Conservation (phyloP, 23 red algal species). For the Porphyridium purpureum region DNA sequence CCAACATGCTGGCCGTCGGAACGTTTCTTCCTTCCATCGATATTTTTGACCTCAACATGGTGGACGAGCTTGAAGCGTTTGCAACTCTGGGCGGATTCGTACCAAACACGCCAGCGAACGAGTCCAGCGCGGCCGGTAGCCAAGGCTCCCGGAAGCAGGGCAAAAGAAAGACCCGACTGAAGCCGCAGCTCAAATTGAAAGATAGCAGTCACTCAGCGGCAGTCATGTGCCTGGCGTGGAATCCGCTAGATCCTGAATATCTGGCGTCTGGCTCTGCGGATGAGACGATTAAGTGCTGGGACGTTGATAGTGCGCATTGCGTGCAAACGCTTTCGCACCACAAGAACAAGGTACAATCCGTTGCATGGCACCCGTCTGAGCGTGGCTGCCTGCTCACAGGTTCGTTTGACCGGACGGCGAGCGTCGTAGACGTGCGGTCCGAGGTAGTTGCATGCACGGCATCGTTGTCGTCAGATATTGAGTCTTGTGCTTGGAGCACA, state of each 20-base stretch:
- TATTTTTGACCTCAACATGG: constrained; percentile 63
- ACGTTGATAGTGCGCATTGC: constrained; percentile 50
- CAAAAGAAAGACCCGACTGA: constrained; percentile 19
- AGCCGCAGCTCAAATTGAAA: constrained; percentile 13
- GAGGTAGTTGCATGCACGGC: not conserved
- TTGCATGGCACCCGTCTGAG: constrained; percentile 58
- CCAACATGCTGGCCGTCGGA: constrained; percentile 65
- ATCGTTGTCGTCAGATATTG: constrained; percentile 23
- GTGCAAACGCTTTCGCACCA: constrained; percentile 45
- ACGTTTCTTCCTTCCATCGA: constrained; percentile 79
- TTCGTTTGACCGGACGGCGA: constrained; percentile 61
- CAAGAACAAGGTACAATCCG: constrained; percentile 59
- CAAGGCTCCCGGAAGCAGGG: not conserved
- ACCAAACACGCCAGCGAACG: not conserved
- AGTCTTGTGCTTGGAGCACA: constrained; percentile 23
- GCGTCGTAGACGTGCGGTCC: constrained; percentile 56
- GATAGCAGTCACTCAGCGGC: constrained; percentile 31
- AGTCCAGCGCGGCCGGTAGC: not conserved
- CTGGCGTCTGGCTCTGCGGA: constrained; percentile 78
- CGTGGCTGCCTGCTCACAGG: constrained; percentile 26
- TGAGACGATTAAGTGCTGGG: constrained; percentile 65
- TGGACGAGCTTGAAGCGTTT: constrained; percentile 63
- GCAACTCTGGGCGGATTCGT: constrained; percentile 52
- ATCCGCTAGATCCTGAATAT: constrained; percentile 40
- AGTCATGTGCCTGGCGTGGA: constrained; percentile 67